phyloP scores from a whole-genome alignment of 352 stramenopile species.

The Chrysophaeum taylorii region DNA sequence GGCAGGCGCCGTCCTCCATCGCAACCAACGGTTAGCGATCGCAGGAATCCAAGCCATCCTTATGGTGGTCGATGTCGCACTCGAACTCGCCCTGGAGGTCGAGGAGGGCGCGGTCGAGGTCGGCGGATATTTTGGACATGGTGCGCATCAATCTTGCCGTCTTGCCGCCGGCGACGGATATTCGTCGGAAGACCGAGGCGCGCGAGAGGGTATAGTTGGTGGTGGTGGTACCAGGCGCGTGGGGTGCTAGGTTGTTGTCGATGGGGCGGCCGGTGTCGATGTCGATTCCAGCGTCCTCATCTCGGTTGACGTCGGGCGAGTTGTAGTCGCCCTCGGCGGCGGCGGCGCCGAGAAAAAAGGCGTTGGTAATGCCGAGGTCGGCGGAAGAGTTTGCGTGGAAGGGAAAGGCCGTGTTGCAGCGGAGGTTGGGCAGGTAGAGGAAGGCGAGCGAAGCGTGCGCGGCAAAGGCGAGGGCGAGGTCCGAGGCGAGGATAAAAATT shows the following conservation, averaged over 20 bases:
- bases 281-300: constrained; percentile 4
- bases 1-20: too few relatives aligned
- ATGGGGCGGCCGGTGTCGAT: neutral
- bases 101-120: constrained; percentile 6
- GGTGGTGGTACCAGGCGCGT: neutral
- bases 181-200: neutral
- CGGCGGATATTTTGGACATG: constrained; percentile 3
- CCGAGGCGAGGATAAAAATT: constrained; percentile 16
- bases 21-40: too few relatives aligned
- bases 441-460: constrained; percentile 10
- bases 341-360: neutral
- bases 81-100: constrained; percentile 13
- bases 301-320: neutral
- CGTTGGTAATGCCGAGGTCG: neutral
- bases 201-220: neutral
- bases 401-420: constrained; percentile 7
- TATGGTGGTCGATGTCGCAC: constrained; percentile 9
- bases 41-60: too few relatives aligned
- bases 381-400: constrained; percentile 19
- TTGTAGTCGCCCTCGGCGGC: constrained; percentile 1
- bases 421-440: constrained; percentile 14
- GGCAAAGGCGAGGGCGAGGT: constrained; percentile 14
- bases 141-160: constrained; percentile 1
- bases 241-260: neutral
- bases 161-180: neutral